A percentile compares a stretch with the other conserved stretches of the same genome.
These are phyloP conservation scores for Ceratocystis eucalypticola DNA, from an alignment of 2,329 filamentous ascomycete genomes.

Conservation along the genomic window DNA sequence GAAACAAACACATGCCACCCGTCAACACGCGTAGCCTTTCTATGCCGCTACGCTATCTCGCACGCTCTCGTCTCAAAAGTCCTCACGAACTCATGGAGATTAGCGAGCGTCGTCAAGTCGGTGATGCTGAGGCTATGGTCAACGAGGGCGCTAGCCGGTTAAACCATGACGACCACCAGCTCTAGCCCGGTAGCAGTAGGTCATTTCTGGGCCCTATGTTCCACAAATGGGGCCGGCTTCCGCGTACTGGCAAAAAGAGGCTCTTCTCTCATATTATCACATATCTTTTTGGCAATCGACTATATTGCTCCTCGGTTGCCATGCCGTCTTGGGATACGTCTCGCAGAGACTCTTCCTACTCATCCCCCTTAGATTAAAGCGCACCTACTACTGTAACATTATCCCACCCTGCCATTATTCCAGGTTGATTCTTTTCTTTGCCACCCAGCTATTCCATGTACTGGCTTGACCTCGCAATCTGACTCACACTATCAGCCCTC, in stretches of 20 bases:
- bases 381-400: neutral
- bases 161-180: conserved; percentile 26
- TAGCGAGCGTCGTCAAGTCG: conserved; percentile 77
- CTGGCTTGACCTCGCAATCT: neutral
- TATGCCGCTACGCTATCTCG: conserved; percentile 41
- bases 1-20: conserved; percentile 20
- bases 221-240: neutral
- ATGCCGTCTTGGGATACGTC: neutral
- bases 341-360: neutral
- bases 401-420: neutral
- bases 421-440: neutral
- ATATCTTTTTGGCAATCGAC: neutral
- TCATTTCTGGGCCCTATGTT: neutral
- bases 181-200: conserved; percentile 23
- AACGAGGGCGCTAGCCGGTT: conserved; percentile 33
- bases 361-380: neutral
- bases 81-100: conserved; percentile 47
- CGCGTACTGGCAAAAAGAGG: neutral
- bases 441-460: neutral
- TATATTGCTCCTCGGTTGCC: neutral
- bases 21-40: conserved; percentile 45
- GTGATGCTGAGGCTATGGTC: conserved; percentile 68
- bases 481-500: neutral
- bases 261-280: conserved; percentile 4
- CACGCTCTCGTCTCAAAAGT: conserved; percentile 53